A percentile compares a stretch with the other conserved stretches of the same genome.
phyloP scores from a whole-genome alignment of 345 rosid species.

The Camelina hispida region DNA sequence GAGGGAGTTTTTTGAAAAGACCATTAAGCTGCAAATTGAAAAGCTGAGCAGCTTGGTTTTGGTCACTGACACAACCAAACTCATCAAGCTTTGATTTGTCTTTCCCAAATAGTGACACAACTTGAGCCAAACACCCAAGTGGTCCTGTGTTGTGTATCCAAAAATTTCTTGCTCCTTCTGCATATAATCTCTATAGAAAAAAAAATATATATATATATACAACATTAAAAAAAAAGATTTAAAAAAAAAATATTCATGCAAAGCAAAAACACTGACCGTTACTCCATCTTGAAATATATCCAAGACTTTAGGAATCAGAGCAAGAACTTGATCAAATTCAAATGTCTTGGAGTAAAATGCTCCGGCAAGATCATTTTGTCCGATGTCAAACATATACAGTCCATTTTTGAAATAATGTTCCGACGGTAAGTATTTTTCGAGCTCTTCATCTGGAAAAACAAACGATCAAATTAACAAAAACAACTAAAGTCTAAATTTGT shows the following conservation, averaged over 20 bases:
- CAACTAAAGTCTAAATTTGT: not conserved
- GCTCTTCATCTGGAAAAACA: constrained; percentile 44
- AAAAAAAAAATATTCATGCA: not conserved
- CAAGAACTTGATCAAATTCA: constrained; percentile 49
- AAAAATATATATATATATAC: too few relatives aligned
- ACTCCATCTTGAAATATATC: constrained; percentile 45
- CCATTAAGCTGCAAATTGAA: constrained; percentile 53
- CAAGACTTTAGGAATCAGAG: constrained; percentile 52
- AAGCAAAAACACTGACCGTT: constrained; percentile 42
- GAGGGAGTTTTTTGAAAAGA: constrained; percentile 45
- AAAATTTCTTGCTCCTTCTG: constrained; percentile 55
- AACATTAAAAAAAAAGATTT: too few relatives aligned
- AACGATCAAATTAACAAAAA: not conserved
- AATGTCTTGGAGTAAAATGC: constrained; percentile 45
- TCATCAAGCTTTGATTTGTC: constrained; percentile 45
- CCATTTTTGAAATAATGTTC: constrained; percentile 50
- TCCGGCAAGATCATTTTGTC: constrained; percentile 61
- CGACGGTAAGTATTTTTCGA: constrained; percentile 50
- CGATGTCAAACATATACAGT: constrained; percentile 64
- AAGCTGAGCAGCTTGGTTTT: constrained; percentile 55
- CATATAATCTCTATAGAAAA: constrained; percentile 53
- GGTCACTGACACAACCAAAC: constrained; percentile 56
- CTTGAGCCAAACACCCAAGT: constrained; percentile 64
- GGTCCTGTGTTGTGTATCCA: constrained; percentile 87
- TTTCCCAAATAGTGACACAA: constrained; percentile 40